A percentile compares a stretch with the other conserved stretches of the same genome.
Evolutionary conservation across 768 basidiomycete species (phyloP).

Genomic region (Sarcodon aspratus): DNA sequence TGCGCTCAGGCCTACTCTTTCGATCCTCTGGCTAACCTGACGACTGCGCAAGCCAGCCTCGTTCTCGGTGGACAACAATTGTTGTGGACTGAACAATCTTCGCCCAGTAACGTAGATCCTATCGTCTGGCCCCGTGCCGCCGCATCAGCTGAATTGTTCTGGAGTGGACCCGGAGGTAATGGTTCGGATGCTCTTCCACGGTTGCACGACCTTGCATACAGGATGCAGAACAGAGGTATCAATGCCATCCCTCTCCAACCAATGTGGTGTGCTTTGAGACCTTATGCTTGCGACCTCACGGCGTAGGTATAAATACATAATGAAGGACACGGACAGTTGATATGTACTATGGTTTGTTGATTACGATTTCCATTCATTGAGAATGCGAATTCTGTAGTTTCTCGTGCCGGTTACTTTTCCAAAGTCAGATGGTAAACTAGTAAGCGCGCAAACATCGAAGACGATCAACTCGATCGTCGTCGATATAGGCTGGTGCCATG

Average conservation of each 20-base stretch:
- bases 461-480: not conserved
- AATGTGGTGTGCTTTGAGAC: conserved; percentile 58
- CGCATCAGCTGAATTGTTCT: conserved; percentile 66
- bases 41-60: conserved; percentile 31
- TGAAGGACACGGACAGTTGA: not conserved
- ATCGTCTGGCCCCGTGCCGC: conserved; percentile 68
- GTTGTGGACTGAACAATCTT: conserved; percentile 67
- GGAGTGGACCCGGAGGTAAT: conserved; percentile 39
- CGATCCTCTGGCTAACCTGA: conserved; percentile 53
- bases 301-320: conserved; percentile 6
- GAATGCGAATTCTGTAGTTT: not conserved
- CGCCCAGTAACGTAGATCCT: conserved; percentile 55
- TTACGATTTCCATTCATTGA: not conserved
- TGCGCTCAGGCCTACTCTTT: conserved; percentile 48
- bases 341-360: not conserved
- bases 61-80: conserved; percentile 67
- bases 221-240: conserved; percentile 53
- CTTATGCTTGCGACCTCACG: conserved; percentile 40
- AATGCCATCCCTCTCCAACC: conserved; percentile 55
- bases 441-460: not conserved
- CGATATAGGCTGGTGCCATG: not conserved
- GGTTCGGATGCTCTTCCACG: conserved; percentile 41
- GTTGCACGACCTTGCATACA: conserved; percentile 51
- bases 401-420: not conserved
- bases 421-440: too few species aligned